These are phyloP conservation scores for Aspergillus neoniger DNA, from an alignment of 2,329 filamentous ascomycete species.

Conservation along the genomic window DNA sequence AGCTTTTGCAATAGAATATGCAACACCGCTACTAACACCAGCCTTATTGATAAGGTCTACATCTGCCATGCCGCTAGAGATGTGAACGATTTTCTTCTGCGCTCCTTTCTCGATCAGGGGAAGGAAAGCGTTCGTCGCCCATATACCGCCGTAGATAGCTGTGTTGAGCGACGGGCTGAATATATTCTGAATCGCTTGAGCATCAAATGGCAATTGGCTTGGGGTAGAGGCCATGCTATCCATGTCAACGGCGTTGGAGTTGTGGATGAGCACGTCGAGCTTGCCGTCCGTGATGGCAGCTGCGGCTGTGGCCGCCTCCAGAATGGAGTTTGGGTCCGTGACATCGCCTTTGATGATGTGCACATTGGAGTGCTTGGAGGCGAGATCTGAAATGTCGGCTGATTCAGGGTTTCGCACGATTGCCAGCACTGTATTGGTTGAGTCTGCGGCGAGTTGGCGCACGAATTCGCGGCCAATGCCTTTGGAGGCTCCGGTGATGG, in stretches of 20 bases:
- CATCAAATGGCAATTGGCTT: slow-evolving; percentile 19
- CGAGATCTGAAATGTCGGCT: slow-evolving; percentile 13
- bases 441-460: slow-evolving; percentile 31
- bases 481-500: slow-evolving; percentile 37
- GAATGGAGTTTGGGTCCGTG: slow-evolving; percentile 35
- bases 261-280: slow-evolving; percentile 48
- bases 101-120: slow-evolving; percentile 42
- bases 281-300: slow-evolving; percentile 38
- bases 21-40: slow-evolving; percentile 26
- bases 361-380: slow-evolving; percentile 7
- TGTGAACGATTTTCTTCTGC: slow-evolving; percentile 47
- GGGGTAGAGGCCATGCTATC: slow-evolving; percentile 19
- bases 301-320: slow-evolving; percentile 35
- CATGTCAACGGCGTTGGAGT: slow-evolving; percentile 35
- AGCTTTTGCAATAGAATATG: slow-evolving; percentile 45
- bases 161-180: slow-evolving; percentile 25
- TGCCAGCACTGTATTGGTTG: slow-evolving; percentile 42
- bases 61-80: slow-evolving; percentile 43
- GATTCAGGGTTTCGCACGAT: slow-evolving; percentile 40
- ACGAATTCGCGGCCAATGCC: slow-evolving; percentile 38
- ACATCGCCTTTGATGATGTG: slow-evolving; percentile 32
- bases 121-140: slow-evolving; percentile 41
- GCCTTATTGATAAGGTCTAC: slow-evolving; percentile 20
- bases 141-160: slow-evolving; percentile 8
- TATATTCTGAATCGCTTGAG: slow-evolving; percentile 13